Evolutionary conservation across 768 basidiomycete species (phyloP).

Genomic region (Lentinula detonsa): DNA sequence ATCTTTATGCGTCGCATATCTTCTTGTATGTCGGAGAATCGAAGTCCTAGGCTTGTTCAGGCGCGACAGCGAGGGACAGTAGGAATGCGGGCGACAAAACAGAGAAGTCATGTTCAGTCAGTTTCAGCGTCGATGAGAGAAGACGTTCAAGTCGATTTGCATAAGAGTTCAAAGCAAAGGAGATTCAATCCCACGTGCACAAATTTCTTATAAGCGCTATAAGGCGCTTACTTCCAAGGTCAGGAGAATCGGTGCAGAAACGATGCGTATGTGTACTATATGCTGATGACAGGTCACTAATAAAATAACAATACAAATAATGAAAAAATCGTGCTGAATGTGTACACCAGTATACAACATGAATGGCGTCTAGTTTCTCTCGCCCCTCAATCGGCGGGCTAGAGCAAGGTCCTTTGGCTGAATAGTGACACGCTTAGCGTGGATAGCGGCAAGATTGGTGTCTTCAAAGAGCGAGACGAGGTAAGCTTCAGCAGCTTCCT

Average conservation of each 20-base stretch:
- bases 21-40: constrained; percentile 10
- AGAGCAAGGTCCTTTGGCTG: constrained; percentile 63
- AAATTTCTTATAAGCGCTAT: no score
- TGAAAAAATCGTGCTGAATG: background rate
- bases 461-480: constrained; percentile 71
- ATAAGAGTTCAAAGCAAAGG: no score
- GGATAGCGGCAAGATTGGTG: constrained; percentile 58
- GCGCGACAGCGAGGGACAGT: background rate
- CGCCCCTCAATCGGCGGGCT: constrained; percentile 43
- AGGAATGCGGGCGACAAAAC: background rate
- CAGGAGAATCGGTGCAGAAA: no score
- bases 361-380: constrained; percentile 23
- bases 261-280: no score
- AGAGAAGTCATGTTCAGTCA: background rate
- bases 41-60: background rate
- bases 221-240: no score
- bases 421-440: constrained; percentile 54
- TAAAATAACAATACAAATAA: background rate
- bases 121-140: background rate
- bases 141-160: no score
- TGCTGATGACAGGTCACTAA: background rate
- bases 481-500: constrained; percentile 65
- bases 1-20: constrained; percentile 45
- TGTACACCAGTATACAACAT: background rate
- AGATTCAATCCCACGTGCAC: no score